Conservation (phyloP, 495 filamentous ascomycete genomes). For the Penicillium coffeae region DNA sequence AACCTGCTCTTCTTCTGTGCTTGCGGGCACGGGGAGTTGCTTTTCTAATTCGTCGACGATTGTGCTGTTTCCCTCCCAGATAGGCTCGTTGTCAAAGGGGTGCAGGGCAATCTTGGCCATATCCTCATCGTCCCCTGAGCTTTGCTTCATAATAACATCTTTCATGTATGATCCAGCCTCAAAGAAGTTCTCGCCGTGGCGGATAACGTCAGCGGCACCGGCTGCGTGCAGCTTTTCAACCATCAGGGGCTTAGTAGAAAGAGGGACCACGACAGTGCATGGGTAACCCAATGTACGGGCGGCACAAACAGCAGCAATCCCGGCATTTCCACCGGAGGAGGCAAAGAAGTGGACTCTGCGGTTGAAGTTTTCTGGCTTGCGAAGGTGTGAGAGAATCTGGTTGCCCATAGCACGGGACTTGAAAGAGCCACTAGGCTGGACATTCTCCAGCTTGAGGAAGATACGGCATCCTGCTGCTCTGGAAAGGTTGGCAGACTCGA, state of each 20-base stretch:
- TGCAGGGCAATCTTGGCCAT: slow-evolving; percentile 75
- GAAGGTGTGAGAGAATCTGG: slow-evolving; percentile 61
- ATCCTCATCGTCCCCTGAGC: slow-evolving; percentile 26
- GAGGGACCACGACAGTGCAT: slow-evolving; percentile 79
- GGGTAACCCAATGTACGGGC: slow-evolving; percentile 63
- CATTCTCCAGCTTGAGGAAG: slow-evolving; percentile 90
- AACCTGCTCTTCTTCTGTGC: slow-evolving; percentile 29
- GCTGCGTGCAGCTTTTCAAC: slow-evolving; percentile 64
- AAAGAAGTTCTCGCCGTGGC: slow-evolving; percentile 66
- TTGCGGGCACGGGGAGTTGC: slow-evolving; percentile 47
- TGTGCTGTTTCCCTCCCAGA: slow-evolving; percentile 77
- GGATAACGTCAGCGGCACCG: slow-evolving; percentile 67
- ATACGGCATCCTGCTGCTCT: slow-evolving; percentile 71
- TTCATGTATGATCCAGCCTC: slow-evolving; percentile 75
- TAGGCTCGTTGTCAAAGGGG: slow-evolving; percentile 81
- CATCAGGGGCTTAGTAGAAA: slow-evolving; percentile 65
- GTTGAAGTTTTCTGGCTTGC: slow-evolving; percentile 34
- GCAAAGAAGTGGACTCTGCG: slow-evolving; percentile 73
- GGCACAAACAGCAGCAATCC: slow-evolving; percentile 83
- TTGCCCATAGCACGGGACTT: slow-evolving; percentile 88
- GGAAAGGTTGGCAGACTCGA: slow-evolving; percentile 64
- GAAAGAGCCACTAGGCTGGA: slow-evolving; percentile 92
- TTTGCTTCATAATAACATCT: slow-evolving; percentile 52
- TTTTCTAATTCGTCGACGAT: slow-evolving; percentile 68
- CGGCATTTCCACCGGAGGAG: slow-evolving; percentile 86